Base-by-base conservation (phyloP, 306 rosid genomes). In the Dryas alaskensis region DNA sequence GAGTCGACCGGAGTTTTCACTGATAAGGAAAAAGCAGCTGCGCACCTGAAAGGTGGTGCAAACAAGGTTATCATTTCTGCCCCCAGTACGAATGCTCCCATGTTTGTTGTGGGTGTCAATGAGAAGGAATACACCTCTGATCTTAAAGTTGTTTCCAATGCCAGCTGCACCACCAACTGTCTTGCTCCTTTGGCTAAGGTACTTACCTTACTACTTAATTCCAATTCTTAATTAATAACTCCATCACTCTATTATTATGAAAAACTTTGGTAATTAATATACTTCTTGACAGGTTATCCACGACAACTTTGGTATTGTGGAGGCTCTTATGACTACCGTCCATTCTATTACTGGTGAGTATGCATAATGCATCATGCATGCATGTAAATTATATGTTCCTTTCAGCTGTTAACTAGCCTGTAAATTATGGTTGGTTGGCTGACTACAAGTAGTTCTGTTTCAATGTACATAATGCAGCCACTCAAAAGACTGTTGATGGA, bases 151-250 rank as follows among this genome's bases (percentile, higher is more conserved):
- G 96, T 93, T 74, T 94, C 98, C 80, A 94, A 88, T 46, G 97
- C 96, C 74, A 94, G 98, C 76, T 91, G 98, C 83, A 89, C 97
- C 12, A 91, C 97, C 84, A 94, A 94, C 69, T 94, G 97, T 76
- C 89, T 94, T 87, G 98, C 98, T 74, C 92, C 97, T 27, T 90
- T 94, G 8, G 98, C 97, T 46, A 94, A 94, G 96, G 97, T 70
- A 5, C 3, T n/a, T 39, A 39, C 37, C n/a, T 39, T 22, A 22
- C 22, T 22, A 22, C 22, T 69, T 61, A 69, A 52, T 69, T n/a
- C 47, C 47, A 25, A 4, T 19, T 59, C 47, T 44, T 22, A 22
- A 22, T 22, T 22, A 22, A 22, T 22, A 22, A 22, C 0, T 22
- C 22, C 22, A 22, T 22, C 22, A 22, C 22, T 22, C 22, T 22